phyloP scores from a whole-genome alignment of 345 rosid genomes.

The Eucalyptus cloeziana region DNA sequence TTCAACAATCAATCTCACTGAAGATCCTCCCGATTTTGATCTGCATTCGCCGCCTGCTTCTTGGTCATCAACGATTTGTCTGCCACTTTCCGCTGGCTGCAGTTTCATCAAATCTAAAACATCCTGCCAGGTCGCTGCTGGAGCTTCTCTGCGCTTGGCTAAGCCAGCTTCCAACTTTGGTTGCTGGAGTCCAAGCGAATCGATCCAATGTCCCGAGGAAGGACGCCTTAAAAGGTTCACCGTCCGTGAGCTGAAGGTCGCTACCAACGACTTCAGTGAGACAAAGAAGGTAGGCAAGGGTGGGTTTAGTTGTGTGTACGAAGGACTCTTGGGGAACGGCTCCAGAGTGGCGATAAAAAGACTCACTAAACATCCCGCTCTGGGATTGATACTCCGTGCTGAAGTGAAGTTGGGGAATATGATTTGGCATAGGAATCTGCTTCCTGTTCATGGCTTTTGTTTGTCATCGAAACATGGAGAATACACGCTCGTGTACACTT shows the following conservation, averaged over 20 bases:
- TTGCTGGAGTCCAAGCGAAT: neutral
- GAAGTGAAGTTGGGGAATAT: too few relatives aligned
- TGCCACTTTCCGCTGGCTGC: neutral
- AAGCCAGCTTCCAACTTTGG: neutral
- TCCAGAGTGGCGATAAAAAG: neutral
- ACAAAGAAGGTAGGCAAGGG: neutral
- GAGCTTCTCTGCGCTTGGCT: neutral
- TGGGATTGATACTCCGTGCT: too few relatives aligned
- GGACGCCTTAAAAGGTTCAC: neutral
- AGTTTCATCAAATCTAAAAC: neutral
- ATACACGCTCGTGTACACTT: too few relatives aligned
- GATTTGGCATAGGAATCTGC: too few relatives aligned
- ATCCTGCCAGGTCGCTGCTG: neutral
- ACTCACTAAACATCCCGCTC: too few relatives aligned
- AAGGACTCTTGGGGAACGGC: neutral
- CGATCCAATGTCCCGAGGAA: neutral
- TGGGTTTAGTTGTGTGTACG: neutral
- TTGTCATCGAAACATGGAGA: too few relatives aligned
- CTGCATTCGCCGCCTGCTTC: neutral
- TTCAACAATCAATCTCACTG: neutral
- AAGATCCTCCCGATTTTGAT: neutral
- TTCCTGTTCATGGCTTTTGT: too few relatives aligned
- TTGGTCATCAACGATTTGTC: neutral
- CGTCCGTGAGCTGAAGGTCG: neutral
- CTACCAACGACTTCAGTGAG: neutral